Evolutionary conservation across 352 stramenopile species (phyloP).

Genomic region (Globisporangium canariense): DNA sequence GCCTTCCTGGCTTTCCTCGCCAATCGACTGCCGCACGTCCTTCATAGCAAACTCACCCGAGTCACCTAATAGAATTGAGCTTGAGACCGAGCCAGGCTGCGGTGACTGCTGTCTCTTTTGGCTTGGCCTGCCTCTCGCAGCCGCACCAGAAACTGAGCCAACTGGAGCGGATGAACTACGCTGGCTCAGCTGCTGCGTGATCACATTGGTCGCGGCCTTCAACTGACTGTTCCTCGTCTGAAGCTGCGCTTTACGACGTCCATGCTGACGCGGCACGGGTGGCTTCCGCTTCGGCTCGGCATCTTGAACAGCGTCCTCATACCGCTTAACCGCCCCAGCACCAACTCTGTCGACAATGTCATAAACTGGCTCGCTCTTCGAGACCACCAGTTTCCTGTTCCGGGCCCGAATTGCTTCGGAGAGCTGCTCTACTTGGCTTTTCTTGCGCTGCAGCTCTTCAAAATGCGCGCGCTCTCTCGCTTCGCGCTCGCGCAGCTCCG

Average conservation of each 20-base stretch:
- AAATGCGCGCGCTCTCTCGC: constrained; percentile 22
- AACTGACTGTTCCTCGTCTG: constrained; percentile 11
- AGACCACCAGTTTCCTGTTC: constrained; percentile 36
- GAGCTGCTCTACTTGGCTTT: constrained; percentile 41
- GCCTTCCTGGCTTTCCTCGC: constrained; percentile 14
- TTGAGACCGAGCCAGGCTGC: not conserved
- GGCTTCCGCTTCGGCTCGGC: constrained; percentile 41
- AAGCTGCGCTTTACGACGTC: constrained; percentile 7
- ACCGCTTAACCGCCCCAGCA: not conserved
- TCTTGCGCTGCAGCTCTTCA: constrained; percentile 32
- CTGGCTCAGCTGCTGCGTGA: not conserved
- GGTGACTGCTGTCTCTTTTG: not conserved
- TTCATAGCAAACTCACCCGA: not conserved
- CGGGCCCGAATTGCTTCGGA: constrained; percentile 49
- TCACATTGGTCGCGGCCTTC: constrained; percentile 3
- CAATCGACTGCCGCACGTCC: constrained; percentile 13
- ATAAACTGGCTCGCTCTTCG: not conserved
- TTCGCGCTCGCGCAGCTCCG: constrained; percentile 36
- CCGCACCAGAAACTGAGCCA: not conserved
- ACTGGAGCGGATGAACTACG: not conserved
- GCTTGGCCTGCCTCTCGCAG: not conserved
- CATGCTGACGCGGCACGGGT: constrained; percentile 50
- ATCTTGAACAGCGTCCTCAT: constrained; percentile 1
- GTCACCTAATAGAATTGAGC: constrained; percentile 10
- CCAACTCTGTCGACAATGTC: not conserved